Conservation (phyloP, 2,329 filamentous ascomycete species). For the Pestalotiopsis sp. region DNA sequence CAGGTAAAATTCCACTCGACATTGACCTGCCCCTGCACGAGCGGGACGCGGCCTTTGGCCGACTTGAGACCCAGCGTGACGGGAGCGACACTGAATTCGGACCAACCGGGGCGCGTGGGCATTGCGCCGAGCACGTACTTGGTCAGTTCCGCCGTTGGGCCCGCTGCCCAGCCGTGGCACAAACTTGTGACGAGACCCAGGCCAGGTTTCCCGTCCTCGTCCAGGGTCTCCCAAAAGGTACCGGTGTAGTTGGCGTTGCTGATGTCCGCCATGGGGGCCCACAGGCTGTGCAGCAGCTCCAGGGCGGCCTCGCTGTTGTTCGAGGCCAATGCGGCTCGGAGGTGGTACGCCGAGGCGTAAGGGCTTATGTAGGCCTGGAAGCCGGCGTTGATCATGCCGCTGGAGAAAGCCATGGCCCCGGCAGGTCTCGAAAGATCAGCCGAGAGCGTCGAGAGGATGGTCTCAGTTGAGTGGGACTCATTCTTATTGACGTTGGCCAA, state of each 20-base stretch:
- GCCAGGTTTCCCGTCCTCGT: conserved; percentile 25
- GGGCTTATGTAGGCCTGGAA: conserved; percentile 16
- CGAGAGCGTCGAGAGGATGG: conserved; percentile 22
- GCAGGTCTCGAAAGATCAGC: conserved; percentile 16
- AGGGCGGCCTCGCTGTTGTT: conserved; percentile 14
- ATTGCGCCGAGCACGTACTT: conserved; percentile 30
- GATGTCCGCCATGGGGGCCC: conserved; percentile 31
- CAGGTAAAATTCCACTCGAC: conserved; percentile 6
- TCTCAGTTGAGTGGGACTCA: conserved; percentile 18
- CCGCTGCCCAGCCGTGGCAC: conserved; percentile 37
- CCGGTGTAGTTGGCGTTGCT: conserved; percentile 30
- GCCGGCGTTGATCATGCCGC: background rate
- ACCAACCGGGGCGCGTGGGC: conserved; percentile 24
- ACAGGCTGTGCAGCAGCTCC: conserved; percentile 23
- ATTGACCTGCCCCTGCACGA: background rate
- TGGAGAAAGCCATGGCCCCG: conserved; percentile 16
- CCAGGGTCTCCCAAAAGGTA: conserved; percentile 34
- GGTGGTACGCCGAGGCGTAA: conserved; percentile 32
- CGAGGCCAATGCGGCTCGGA: conserved; percentile 30
- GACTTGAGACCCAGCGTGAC: conserved; percentile 6
- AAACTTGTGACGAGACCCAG: conserved; percentile 31
- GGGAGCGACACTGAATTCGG: conserved; percentile 14
- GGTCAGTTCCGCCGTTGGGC: conserved; percentile 35
- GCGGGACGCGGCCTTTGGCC: background rate
- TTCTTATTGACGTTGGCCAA: conserved; percentile 27